Conservation (phyloP, 768 basidiomycete genomes). For the Udeniomyces megalosporus region DNA sequence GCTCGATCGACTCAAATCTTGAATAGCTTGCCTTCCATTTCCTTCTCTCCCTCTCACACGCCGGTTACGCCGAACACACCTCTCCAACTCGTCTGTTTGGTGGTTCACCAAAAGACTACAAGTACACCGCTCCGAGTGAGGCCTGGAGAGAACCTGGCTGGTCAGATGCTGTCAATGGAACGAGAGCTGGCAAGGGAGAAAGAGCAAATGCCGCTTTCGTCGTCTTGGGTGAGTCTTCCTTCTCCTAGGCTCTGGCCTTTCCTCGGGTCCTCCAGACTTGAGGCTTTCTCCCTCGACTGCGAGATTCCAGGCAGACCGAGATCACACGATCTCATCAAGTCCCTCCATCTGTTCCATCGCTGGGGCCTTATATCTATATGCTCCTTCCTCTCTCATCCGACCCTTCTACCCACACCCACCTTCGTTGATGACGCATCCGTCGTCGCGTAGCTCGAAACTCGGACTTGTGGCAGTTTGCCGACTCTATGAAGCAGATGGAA, state of each 20-base stretch:
- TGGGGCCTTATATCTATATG: too few relatives aligned
- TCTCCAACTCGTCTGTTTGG: conserved; percentile 18
- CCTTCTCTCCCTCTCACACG: conserved; percentile 24
- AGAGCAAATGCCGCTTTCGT: conserved; percentile 74
- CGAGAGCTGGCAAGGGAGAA: conserved; percentile 16
- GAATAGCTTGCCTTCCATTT: conserved; percentile 25
- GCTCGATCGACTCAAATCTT: too few relatives aligned
- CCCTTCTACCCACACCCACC: background rate
- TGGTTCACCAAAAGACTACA: conserved; percentile 1
- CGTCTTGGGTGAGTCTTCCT: conserved; percentile 35
- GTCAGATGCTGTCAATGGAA: conserved; percentile 12
- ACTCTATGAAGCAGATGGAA: conserved; percentile 62
- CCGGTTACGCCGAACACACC: conserved; percentile 27
- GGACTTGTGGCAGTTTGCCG: conserved; percentile 35
- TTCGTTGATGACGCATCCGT: background rate
- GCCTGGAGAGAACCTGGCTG: conserved; percentile 17
- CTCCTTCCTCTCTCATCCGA: background rate
- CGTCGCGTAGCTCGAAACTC: conserved; percentile 10
- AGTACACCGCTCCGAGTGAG: conserved; percentile 14
- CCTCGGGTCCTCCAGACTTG: background rate
- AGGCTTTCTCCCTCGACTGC: background rate
- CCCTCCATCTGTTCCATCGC: too few relatives aligned
- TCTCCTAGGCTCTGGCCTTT: background rate
- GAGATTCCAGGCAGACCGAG: too few relatives aligned
- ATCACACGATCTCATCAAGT: too few relatives aligned